Evolutionary conservation across 352 stramenopile species (phyloP).

Genomic region (Thalassiosira livingstoniorum): DNA sequence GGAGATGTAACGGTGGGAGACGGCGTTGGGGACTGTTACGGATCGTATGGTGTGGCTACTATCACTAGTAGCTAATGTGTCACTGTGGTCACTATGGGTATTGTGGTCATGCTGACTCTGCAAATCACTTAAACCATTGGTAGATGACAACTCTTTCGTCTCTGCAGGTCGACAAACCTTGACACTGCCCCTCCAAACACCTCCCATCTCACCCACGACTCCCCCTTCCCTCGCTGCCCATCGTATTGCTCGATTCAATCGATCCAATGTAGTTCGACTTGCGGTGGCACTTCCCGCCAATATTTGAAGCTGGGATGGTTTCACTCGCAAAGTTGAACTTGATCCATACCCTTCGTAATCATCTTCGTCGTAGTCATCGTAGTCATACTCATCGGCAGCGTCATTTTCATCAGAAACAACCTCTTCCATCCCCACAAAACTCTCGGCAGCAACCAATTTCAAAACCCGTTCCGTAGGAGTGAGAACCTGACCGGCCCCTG

Average conservation of each 20-base stretch:
- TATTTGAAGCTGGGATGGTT: slow-evolving; percentile 41
- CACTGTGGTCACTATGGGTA: not conserved
- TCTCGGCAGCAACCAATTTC: slow-evolving; percentile 46
- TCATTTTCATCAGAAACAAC: slow-evolving; percentile 6
- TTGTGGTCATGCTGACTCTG: too few species aligned
- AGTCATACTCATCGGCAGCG: too few species aligned
- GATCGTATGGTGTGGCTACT: slow-evolving; percentile 62
- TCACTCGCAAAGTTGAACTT: too few species aligned
- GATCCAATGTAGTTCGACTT: slow-evolving; percentile 63
- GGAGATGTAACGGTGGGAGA: slow-evolving; percentile 63
- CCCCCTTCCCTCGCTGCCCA: slow-evolving; percentile 50
- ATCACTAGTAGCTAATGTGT: slow-evolving; percentile 12
- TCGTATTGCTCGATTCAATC: slow-evolving; percentile 67
- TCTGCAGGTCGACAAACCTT: slow-evolving; percentile 59
- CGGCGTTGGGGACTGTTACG: slow-evolving; percentile 66
- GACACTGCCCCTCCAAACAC: slow-evolving; percentile 59
- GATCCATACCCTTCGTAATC: too few species aligned
- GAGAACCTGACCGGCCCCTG: slow-evolving; percentile 49
- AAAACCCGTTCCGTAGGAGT: slow-evolving; percentile 61
- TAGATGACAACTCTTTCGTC: not conserved
- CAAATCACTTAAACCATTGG: not conserved
- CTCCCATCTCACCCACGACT: slow-evolving; percentile 46
- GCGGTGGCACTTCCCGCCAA: slow-evolving; percentile 71
- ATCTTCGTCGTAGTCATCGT: too few species aligned
- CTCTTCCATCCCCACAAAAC: slow-evolving; percentile 34